These are phyloP conservation scores for Macrotyloma uniflorum DNA, from an alignment of 306 rosid genomes.

Conservation along the genomic window DNA sequence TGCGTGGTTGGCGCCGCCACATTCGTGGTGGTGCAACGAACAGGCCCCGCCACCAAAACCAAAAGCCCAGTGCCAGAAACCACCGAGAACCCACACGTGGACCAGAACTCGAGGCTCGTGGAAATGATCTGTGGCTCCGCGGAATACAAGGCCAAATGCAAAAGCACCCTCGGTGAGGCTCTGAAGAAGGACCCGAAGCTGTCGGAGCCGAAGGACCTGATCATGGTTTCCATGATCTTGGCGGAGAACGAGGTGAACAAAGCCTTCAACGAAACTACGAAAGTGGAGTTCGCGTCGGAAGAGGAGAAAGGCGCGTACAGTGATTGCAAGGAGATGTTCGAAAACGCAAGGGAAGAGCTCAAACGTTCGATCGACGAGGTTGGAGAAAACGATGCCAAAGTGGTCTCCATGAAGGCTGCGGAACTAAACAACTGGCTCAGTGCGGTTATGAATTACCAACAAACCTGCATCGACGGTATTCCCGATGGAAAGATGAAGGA, in stretches of 20 bases:
- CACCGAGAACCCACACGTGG: not conserved
- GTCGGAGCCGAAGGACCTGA: conserved; percentile 50
- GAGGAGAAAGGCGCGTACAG: conserved; percentile 58
- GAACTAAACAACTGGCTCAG: conserved; percentile 83
- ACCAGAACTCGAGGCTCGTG: conserved; percentile 29
- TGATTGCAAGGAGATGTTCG: conserved; percentile 56
- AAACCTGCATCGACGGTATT: conserved; percentile 79
- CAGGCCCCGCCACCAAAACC: not conserved
- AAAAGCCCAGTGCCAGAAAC: accelerated
- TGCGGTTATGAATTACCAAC: conserved; percentile 72
- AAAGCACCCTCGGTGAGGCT: conserved; percentile 40
- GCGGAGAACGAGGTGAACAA: conserved; percentile 46
- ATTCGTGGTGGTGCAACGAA: not conserved
- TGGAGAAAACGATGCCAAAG: not conserved
- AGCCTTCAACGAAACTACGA: conserved; percentile 40
- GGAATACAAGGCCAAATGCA: conserved; percentile 57
- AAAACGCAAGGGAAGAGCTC: conserved; percentile 59
- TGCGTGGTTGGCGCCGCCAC: conserved; percentile 45
- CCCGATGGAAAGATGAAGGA: conserved; percentile 60
- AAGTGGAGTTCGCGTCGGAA: conserved; percentile 32
- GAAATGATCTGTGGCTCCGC: conserved; percentile 50
- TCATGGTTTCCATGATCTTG: conserved; percentile 43
- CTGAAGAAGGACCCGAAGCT: not conserved
- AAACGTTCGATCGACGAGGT: conserved; percentile 39
- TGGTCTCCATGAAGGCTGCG: conserved; percentile 24